These are phyloP conservation scores for Apiospora rasikravindrae DNA, from an alignment of 2,329 filamentous ascomycete species.

Conservation along the genomic window DNA sequence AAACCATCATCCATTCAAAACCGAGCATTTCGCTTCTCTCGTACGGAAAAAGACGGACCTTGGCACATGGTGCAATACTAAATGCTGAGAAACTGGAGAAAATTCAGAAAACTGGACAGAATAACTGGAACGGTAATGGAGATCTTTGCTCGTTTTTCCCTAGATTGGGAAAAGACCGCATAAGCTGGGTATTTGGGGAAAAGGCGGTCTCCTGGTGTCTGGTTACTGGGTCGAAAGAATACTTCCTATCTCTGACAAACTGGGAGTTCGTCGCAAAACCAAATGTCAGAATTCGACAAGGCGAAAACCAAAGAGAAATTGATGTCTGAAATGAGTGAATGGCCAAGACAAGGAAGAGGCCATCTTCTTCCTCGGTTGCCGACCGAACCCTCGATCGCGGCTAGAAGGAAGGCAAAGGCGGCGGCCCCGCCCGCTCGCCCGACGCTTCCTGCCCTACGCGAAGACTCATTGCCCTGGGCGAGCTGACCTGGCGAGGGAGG, in stretches of 20 bases:
- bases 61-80: background rate
- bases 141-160: constrained; percentile 6
- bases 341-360: background rate
- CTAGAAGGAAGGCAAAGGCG: background rate
- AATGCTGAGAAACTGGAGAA: constrained; percentile 15
- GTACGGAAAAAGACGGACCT: constrained; percentile 14
- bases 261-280: background rate
- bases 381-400: background rate
- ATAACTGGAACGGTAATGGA: background rate
- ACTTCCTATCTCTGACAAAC: background rate
- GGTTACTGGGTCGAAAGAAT: background rate
- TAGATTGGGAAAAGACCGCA: background rate
- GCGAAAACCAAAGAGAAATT: background rate
- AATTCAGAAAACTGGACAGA: background rate
- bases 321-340: background rate
- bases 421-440: constrained; percentile 2
- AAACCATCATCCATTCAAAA: background rate
- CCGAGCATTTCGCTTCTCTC: background rate
- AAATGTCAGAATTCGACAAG: background rate
- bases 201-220: background rate
- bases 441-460: background rate
- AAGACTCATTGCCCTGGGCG: background rate
- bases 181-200: background rate
- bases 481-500: background rate
- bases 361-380: background rate